Percentiles rank a stretch among this genome's conserved stretches.
Conservation (phyloP, 768 basidiomycete genomes). For the Trametes villosa region DNA sequence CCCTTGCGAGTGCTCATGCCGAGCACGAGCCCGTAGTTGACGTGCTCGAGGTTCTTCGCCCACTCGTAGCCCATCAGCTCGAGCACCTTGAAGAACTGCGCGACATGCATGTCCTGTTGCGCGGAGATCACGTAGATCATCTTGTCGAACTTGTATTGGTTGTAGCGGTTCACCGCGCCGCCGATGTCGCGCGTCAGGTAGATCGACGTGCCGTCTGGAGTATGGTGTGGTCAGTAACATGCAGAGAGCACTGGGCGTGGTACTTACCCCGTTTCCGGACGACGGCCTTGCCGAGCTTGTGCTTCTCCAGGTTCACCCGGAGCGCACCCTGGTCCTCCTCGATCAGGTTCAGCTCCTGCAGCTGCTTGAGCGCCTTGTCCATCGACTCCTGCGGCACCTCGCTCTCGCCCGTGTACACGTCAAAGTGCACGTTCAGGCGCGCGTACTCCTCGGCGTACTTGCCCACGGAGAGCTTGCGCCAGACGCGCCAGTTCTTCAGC, state of each 20-base stretch:
- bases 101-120: slow-evolving; percentile 84
- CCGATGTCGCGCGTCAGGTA: slow-evolving; percentile 96
- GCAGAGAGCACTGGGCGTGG: too few species aligned
- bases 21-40: slow-evolving; percentile 90
- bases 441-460: slow-evolving; percentile 91
- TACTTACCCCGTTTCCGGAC: slow-evolving; percentile 78
- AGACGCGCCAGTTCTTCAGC: slow-evolving; percentile 87
- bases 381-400: slow-evolving; percentile 74
- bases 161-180: slow-evolving; percentile 89
- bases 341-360: slow-evolving; percentile 76
- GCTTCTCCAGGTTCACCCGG: slow-evolving; percentile 84
- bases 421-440: slow-evolving; percentile 87
- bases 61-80: slow-evolving; percentile 88
- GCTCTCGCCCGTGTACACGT: slow-evolving; percentile 92
- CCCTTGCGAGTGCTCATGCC: slow-evolving; percentile 96
- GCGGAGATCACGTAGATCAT: slow-evolving; percentile 95
- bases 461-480: slow-evolving; percentile 89
- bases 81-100: slow-evolving; percentile 94
- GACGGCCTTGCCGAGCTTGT: slow-evolving; percentile 91
- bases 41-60: slow-evolving; percentile 81
- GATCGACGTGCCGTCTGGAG: slow-evolving; percentile 86
- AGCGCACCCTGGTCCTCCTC: slow-evolving; percentile 81
- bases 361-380: slow-evolving; percentile 66
- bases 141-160: slow-evolving; percentile 87
- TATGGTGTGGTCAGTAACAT: neutral